Evolutionary conservation across 768 basidiomycete genomes (phyloP).

Genomic region (Naematelia encephala): DNA sequence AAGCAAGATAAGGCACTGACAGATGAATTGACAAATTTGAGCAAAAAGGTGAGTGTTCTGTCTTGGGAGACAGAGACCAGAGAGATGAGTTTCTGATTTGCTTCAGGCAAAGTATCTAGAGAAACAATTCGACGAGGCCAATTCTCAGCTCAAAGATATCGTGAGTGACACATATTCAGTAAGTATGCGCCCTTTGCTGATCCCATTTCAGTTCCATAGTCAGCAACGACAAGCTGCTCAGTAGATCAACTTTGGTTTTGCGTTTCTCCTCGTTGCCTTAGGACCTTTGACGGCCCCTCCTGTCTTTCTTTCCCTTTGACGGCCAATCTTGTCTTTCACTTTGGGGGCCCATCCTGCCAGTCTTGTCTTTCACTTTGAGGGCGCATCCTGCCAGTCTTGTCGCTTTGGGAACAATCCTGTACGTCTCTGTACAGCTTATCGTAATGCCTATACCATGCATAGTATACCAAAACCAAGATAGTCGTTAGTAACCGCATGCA

Average conservation of each 20-base stretch:
- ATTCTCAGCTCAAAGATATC: conserved; percentile 65
- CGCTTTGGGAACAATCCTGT: background rate
- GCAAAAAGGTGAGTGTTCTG: conserved; percentile 69
- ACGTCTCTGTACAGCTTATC: no score
- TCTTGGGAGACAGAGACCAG: background rate
- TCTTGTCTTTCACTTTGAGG: background rate
- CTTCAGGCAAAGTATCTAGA: conserved; percentile 88
- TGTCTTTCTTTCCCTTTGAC: background rate
- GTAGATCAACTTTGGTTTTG: background rate
- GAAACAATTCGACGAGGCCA: conserved; percentile 88
- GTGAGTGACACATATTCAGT: conserved; percentile 20
- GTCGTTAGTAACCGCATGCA: background rate
- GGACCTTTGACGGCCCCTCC: background rate
- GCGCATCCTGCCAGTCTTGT: background rate
- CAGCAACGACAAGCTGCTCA: conserved; percentile 30
- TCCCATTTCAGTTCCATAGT: conserved; percentile 39
- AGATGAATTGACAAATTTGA: conserved; percentile 75
- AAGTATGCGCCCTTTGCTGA: background rate
- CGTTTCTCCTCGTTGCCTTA: background rate
- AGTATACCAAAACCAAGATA: background rate
- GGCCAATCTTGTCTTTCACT: background rate
- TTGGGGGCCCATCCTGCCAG: background rate
- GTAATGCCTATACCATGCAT: background rate
- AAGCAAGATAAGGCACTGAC: conserved; percentile 73
- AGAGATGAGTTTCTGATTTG: no score